Conservation (phyloP, 1,284 basidiomycete genomes). For the Cryptococcus wingfieldii region DNA sequence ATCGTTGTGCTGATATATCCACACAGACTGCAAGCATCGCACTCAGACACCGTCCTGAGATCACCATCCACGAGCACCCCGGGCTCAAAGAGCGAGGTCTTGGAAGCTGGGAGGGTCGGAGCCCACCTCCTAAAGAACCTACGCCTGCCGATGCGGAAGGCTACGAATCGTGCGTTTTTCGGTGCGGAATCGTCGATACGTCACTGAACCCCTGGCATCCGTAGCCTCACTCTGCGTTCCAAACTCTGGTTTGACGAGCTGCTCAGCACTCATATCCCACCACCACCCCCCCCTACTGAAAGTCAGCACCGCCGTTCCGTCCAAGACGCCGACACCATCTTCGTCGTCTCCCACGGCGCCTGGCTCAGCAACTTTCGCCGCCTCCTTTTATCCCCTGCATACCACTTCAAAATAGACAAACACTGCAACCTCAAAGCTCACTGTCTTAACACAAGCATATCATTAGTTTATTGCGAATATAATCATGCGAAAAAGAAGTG, state of each 20-base stretch:
- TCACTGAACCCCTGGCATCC: not conserved
- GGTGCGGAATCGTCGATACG: no score
- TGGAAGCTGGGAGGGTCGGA: conserved; percentile 33
- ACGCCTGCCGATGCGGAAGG: conserved; percentile 31
- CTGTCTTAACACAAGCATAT: conserved; percentile 35
- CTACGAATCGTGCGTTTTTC: conserved; percentile 18
- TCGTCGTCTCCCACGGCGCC: conserved; percentile 43
- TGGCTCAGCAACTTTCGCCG: conserved; percentile 29
- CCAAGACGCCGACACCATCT: not conserved
- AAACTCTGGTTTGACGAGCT: conserved; percentile 16
- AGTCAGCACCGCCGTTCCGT: no score
- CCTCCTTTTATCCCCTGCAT: conserved; percentile 18
- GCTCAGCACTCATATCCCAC: conserved; percentile 8
- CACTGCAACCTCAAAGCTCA: conserved; percentile 16
- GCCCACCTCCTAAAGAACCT: conserved; percentile 19
- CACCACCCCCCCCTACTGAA: not conserved
- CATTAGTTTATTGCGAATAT: conserved; percentile 21
- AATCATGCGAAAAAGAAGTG: not conserved
- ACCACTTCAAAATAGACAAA: conserved; percentile 3
- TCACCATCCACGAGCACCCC: conserved; percentile 17
- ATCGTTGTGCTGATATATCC: not conserved
- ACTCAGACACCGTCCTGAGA: conserved; percentile 16
- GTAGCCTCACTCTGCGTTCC: conserved; percentile 13
- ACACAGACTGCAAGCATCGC: conserved; percentile 39
- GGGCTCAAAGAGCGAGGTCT: conserved; percentile 33